A percentile compares a stretch with the other conserved stretches of the same genome.
These are phyloP conservation scores for Arachnopeziza araneosa DNA, from an alignment of 2,329 filamentous ascomycete species.

Conservation along the genomic window DNA sequence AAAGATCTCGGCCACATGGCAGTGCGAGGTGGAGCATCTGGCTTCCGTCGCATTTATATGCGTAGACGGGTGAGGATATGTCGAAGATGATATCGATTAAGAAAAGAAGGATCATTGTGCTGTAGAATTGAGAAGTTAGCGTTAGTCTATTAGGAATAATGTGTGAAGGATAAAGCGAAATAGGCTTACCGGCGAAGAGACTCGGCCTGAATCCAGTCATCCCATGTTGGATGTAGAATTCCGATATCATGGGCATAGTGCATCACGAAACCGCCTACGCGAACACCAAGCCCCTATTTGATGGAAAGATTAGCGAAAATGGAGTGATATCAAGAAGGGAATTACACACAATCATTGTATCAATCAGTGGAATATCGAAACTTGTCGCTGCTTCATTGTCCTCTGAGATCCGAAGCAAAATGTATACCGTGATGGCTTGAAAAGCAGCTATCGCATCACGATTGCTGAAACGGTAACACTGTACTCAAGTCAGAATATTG, in stretches of 20 bases:
- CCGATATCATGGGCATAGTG: background rate
- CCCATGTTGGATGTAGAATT: conserved; percentile 2
- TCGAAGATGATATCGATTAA: conserved; percentile 6
- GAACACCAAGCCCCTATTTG: background rate
- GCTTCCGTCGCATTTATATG: conserved; percentile 5
- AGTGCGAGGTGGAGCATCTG: conserved; percentile 4
- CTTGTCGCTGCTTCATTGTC: conserved; percentile 9
- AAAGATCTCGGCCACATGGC: conserved; percentile 12
- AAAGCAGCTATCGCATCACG: conserved; percentile 13
- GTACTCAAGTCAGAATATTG: background rate
- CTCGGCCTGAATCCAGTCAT: conserved; percentile 13
- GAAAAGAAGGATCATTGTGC: conserved; percentile 13
- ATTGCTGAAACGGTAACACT: conserved; percentile 9
- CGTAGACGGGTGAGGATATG: background rate
- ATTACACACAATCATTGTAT: conserved; percentile 13
- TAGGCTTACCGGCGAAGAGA: conserved; percentile 14
- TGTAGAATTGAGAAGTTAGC: background rate
- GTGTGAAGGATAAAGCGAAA: background rate
- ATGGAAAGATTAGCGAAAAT: background rate
- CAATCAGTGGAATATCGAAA: conserved; percentile 15
- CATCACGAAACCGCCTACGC: background rate
- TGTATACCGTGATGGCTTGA: conserved; percentile 16
- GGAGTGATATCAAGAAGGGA: background rate
- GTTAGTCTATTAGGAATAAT: background rate
- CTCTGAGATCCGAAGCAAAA: conserved; percentile 16